Evolutionary conservation across 108 stramenopile species (phyloP), one percentile per base, ranked within the genome.

Genomic region (Epithemia pelagica): DNA sequence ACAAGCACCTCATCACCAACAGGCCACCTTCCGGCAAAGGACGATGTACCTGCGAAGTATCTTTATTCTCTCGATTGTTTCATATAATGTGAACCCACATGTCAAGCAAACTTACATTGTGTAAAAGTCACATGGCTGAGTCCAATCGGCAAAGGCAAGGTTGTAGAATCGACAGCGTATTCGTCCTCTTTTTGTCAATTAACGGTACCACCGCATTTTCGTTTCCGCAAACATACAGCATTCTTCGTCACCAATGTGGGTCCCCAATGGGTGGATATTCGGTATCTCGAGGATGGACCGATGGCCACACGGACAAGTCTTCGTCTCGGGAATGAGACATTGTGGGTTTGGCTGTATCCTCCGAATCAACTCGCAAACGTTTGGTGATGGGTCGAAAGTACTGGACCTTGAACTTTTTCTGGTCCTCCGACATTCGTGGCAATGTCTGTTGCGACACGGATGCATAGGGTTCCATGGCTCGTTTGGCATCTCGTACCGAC

Each of bases 21-120:
- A 65, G 61, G 61, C 27, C 69, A 75, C 53, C 46, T 66, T 70
- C 74, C 74, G 77, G 71, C 72, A 75, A 78, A 78, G 75, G 74
- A 74, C 61, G 58, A 53, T 53, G 72, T 71, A 69, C 59, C 56
- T 62, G 70, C 63, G 74, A 59, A 65, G 32, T 64, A 67, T 74
- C 76, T 31, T 81, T 76, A 82, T 81, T 74, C 68, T 69, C 60
- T 28, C 5, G 21, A 1, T 55, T 56, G 25, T 57, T 55, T 29
- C 20, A 19, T 52, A 20, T 20, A 52, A 15, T 52, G 52, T 20
- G 20, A 20, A 15, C 15, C 15, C 52, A 19, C 52, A 52, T 20
- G 15, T 15, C 52, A 29, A 5, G 2, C n/a, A 26, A 61, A 24
- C 24, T 23, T 24, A 52, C 52, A 52, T n/a, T n/a, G n/a, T n/a